A percentile compares a stretch with the other conserved stretches of the same genome.
Evolutionary conservation across 352 stramenopile genomes (phyloP).

Genomic region (Globisporangium iwayamae): DNA sequence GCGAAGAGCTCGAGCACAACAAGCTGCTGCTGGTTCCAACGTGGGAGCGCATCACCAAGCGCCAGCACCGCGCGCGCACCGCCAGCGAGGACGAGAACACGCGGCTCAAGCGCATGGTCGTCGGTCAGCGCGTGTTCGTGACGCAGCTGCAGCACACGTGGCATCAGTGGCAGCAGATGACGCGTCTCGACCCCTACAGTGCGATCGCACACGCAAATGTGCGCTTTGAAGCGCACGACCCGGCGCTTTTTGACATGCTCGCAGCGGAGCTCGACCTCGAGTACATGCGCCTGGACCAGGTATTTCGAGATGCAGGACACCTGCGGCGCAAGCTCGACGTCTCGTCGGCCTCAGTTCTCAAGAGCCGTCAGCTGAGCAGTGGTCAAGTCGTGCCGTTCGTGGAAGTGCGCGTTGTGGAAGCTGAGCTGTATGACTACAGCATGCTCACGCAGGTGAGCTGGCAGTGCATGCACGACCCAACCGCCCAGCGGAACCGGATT

Average conservation of each 20-base stretch:
- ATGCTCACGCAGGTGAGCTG: neutral
- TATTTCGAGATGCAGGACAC: slow-evolving; percentile 1
- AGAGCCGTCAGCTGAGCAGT: neutral
- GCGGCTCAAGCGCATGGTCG: slow-evolving; percentile 3
- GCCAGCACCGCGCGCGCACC: slow-evolving; percentile 4
- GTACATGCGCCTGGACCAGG: slow-evolving; percentile 4
- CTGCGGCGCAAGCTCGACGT: neutral
- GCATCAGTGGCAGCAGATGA: slow-evolving; percentile 3
- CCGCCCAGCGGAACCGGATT: neutral
- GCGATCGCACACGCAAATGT: neutral
- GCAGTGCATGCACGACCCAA: neutral
- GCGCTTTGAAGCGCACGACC: neutral
- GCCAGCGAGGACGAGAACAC: slow-evolving; percentile 11
- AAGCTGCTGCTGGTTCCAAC: slow-evolving; percentile 9
- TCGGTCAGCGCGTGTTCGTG: slow-evolving; percentile 9
- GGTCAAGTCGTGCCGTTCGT: neutral
- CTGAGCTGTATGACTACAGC: neutral
- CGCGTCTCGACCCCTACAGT: neutral
- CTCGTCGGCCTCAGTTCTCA: neutral
- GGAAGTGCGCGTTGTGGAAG: neutral
- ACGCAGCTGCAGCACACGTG: slow-evolving; percentile 9
- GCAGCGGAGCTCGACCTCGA: slow-evolving; percentile 1
- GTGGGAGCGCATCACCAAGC: slow-evolving; percentile 16
- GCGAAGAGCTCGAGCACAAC: neutral
- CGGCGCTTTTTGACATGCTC: slow-evolving; percentile 7